These are phyloP conservation scores for cucumber (Cucumis sativus) DNA, from an alignment of 306 rosid genomes.

Conservation along the genomic window DNA sequence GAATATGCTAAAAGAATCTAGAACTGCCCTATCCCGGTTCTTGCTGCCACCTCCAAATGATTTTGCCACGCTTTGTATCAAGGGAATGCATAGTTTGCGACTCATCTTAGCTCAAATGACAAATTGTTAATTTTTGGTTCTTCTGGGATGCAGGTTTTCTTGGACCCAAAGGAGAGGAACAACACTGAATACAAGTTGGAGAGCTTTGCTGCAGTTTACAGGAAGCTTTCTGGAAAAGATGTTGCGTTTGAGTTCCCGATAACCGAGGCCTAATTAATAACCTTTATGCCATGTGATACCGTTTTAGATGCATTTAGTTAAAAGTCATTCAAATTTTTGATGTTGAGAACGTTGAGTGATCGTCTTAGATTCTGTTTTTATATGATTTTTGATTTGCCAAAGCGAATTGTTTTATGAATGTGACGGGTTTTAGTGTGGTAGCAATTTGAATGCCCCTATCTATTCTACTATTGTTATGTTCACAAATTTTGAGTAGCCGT, in stretches of 20 bases:
- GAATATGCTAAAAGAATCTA: neutral
- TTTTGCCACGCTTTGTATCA: neutral
- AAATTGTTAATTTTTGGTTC: neutral
- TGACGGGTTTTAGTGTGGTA: neutral
- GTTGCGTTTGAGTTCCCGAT: constrained; percentile 10
- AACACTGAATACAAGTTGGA: constrained; percentile 16
- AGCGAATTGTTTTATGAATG: constrained; percentile 1
- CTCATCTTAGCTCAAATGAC: no score
- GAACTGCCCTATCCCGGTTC: neutral
- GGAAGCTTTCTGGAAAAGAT: constrained; percentile 12
- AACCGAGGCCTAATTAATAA: neutral
- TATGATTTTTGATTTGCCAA: constrained; percentile 4
- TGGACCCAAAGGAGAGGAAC: constrained; percentile 13
- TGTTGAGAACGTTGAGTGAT: constrained; percentile 3
- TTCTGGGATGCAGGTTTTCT: neutral
- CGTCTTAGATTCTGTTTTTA: constrained; percentile 4
- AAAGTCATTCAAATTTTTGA: constrained; percentile 3
- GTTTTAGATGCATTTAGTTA: neutral
- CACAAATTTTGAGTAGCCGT: no score
- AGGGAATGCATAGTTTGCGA: neutral
- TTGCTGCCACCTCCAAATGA: neutral
- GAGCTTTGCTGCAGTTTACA: constrained; percentile 11
- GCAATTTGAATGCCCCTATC: neutral
- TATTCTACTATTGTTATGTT: neutral
- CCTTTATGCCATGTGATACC: neutral